Base-by-base conservation (phyloP, 2,329 filamentous ascomycete species). In the Diaporthe nobilis region DNA sequence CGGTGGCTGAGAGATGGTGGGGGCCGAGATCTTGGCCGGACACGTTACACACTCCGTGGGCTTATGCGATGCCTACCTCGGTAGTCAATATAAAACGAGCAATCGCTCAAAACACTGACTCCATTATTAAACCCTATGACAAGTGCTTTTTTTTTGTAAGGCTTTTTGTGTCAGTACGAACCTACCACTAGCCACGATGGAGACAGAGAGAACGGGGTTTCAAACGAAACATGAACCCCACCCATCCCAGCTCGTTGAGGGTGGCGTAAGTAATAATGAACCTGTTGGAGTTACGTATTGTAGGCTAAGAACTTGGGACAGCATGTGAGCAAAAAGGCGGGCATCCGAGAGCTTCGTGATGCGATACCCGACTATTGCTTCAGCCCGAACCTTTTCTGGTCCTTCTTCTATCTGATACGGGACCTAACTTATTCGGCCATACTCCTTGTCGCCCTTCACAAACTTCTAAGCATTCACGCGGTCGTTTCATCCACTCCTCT, bases 321-420 rank as follows among this genome's bases (percentile, higher is more conserved):
- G 57, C 34, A 60, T 60, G 57, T 60, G 8, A 60, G 22, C 57
- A 39, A 25, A 15, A 60, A 17, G 15, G 57, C 34, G 20, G 57
- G 57, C 83, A 98, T 99, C 90, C 98, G 98, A 90, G 92, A 99
- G 83, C 96, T 99, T 83, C 93, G 95, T 82, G 94, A 98, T 87
- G 96, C 97, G 83, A 98, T 99, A 80, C 97, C 97, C 79, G 95
- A 96, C 86, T 97, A 98, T 90, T 99, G 97, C 91, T 98, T 94
- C 85, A 60, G 3, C 57, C 57, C 57, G 1, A 39, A 60, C 34
- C 57, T 39, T 42, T 60, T 60, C 34, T 60, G 57, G 57, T 60
- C 57, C 20, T 60, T 60, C 34, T 60, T 60, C 57, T 60, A 60
- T 60, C 20, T 60, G 22, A 60, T 60, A 60, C 57, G 57, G 57